Evolutionary conservation across 495 filamentous ascomycete species (phyloP).

Genomic region (Neurospora discreta): DNA sequence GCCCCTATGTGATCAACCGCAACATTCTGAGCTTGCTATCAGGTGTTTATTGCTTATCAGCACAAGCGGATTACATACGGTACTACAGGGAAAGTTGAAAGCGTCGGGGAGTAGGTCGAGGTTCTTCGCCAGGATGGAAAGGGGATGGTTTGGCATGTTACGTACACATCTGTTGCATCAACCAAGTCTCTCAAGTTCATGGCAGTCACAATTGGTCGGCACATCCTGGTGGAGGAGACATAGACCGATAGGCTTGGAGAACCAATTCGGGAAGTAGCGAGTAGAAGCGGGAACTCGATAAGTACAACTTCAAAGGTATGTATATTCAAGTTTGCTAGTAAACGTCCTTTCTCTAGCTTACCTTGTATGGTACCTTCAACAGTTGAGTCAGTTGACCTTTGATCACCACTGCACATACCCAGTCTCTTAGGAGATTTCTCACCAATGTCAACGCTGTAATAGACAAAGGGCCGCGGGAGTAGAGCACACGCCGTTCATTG

Average conservation of each 20-base stretch:
- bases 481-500: background rate
- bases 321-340: background rate
- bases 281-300: background rate
- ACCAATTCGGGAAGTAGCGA: background rate
- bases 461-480: background rate
- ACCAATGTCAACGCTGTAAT: too few relatives aligned
- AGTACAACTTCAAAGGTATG: background rate
- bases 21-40: background rate
- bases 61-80: background rate
- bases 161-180: background rate
- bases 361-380: background rate
- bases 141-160: background rate
- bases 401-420: background rate
- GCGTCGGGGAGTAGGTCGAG: background rate
- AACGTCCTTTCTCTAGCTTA: background rate
- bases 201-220: background rate
- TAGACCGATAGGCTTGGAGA: background rate
- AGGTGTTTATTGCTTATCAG: background rate
- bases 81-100: background rate
- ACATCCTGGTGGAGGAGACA: background rate
- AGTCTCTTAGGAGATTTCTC: background rate
- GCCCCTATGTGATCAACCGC: background rate
- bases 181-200: rapidly evolving
- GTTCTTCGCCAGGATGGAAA: background rate
- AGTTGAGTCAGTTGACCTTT: background rate